A percentile compares a stretch with the other conserved stretches of the same genome.
phyloP scores from a whole-genome alignment of 306 rosid species.

The Glycine latifolia region DNA sequence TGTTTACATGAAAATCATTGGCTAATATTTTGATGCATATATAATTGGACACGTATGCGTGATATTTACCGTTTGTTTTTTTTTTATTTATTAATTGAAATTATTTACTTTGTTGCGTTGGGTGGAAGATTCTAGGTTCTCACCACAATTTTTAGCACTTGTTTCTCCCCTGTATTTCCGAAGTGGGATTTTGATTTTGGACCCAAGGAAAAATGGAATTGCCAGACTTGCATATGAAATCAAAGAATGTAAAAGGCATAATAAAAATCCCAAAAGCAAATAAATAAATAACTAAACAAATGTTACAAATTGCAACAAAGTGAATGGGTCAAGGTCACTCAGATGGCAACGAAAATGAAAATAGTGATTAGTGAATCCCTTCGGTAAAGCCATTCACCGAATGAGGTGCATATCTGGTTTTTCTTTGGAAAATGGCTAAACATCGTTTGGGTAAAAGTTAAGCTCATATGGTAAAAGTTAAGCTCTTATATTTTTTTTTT shows the following conservation, averaged over 20 bases:
- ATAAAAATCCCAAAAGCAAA: not conserved
- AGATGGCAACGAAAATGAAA: too few relatives aligned
- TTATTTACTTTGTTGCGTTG: not conserved
- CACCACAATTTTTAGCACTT: not conserved
- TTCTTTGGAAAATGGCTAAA: too few relatives aligned
- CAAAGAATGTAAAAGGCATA: slow-evolving; percentile 2
- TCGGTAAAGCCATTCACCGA: too few relatives aligned
- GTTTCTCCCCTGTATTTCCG: too few relatives aligned
- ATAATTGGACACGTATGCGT: not conserved
- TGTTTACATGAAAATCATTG: too few relatives aligned
- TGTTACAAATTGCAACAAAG: not conserved
- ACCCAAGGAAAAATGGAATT: not conserved
- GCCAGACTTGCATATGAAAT: slow-evolving; percentile 7
- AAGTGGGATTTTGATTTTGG: not conserved
- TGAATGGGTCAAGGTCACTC: not conserved
- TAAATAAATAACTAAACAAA: not conserved
- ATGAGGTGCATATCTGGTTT: too few relatives aligned
- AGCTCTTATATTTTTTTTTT: too few relatives aligned
- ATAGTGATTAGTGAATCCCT: too few relatives aligned
- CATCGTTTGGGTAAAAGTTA: too few relatives aligned
- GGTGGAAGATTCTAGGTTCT: not conserved
- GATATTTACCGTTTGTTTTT: not conserved
- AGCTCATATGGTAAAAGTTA: too few relatives aligned
- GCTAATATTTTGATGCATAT: too few relatives aligned
- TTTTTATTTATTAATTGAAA: not conserved